These are phyloP conservation scores for Cryptococcus amylolentus DNA, from an alignment of 1,284 basidiomycete species.

Conservation along the genomic window DNA sequence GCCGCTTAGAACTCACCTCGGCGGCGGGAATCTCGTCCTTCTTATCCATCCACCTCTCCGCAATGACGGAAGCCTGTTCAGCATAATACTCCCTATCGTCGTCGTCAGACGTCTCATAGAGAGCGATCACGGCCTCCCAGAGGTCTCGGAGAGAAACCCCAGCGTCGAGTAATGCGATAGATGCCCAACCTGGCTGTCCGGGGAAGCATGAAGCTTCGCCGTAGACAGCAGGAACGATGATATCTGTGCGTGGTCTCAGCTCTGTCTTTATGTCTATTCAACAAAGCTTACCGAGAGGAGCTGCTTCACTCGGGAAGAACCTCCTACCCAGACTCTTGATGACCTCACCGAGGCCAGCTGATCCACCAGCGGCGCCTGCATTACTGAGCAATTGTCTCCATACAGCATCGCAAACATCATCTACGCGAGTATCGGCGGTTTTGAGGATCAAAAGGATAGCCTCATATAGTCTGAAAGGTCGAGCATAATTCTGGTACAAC, in stretches of 20 bases:
- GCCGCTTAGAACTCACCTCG: conserved; percentile 24
- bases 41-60: conserved; percentile 19
- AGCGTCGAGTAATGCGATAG: conserved; percentile 33
- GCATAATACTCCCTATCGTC: conserved; percentile 40
- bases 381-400: conserved; percentile 80
- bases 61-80: conserved; percentile 38
- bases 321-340: conserved; percentile 71
- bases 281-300: conserved; percentile 73
- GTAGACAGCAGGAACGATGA: conserved; percentile 40
- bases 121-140: conserved; percentile 32
- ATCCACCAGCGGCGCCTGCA: conserved; percentile 56
- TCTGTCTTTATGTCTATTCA: not conserved
- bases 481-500: conserved; percentile 85
- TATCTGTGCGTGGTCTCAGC: conserved; percentile 22
- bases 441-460: conserved; percentile 89
- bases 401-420: conserved; percentile 71
- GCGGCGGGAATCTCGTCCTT: conserved; percentile 39
- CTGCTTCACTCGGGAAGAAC: conserved; percentile 86
- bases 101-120: conserved; percentile 36
- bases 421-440: conserved; percentile 87
- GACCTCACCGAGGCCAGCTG: conserved; percentile 31
- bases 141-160: conserved; percentile 37
- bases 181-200: conserved; percentile 31
- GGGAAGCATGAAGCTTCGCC: not conserved
- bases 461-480: conserved; percentile 77